Evolutionary conservation across 2,329 filamentous ascomycete genomes (phyloP).

Genomic region (Colletotrichum sp.): DNA sequence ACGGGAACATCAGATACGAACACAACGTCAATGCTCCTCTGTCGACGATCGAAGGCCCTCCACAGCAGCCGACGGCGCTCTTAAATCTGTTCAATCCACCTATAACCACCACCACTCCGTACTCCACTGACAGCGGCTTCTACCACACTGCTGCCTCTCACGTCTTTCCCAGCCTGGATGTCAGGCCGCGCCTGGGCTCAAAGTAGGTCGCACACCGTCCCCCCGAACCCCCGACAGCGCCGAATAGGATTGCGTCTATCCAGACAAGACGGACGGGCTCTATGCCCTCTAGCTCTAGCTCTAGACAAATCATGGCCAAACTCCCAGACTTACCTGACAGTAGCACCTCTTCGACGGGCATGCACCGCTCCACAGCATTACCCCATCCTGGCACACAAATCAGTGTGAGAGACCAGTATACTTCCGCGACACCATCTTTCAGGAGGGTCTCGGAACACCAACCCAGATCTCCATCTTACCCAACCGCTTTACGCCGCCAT

Average conservation of each 20-base stretch:
- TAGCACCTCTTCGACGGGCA: conserved; percentile 57
- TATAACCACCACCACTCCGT: conserved; percentile 51
- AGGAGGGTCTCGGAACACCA: conserved; percentile 54
- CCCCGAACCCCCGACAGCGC: not conserved
- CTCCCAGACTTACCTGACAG: conserved; percentile 44
- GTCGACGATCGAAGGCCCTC: conserved; percentile 57
- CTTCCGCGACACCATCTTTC: conserved; percentile 54
- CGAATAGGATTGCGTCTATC: conserved; percentile 8
- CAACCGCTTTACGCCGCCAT: conserved; percentile 51
- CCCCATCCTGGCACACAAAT: conserved; percentile 55
- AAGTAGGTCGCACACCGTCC: conserved; percentile 50
- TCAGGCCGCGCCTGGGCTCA: conserved; percentile 58
- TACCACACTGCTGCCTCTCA: conserved; percentile 53
- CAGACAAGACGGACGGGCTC: conserved; percentile 12
- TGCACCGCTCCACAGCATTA: conserved; percentile 59
- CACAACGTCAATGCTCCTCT: conserved; percentile 58
- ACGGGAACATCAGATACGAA: conserved; percentile 53
- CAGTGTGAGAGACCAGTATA: conserved; percentile 59
- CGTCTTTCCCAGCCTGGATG: conserved; percentile 55
- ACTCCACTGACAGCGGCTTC: conserved; percentile 52
- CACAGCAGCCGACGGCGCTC: conserved; percentile 54
- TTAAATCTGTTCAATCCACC: conserved; percentile 58
- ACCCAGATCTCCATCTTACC: conserved; percentile 57
- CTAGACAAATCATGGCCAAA: conserved; percentile 8
- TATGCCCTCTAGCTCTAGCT: not conserved